Evolutionary conservation across 805 yeast species (phyloP).

Genomic region (Metschnikowia aberdeeniae): DNA sequence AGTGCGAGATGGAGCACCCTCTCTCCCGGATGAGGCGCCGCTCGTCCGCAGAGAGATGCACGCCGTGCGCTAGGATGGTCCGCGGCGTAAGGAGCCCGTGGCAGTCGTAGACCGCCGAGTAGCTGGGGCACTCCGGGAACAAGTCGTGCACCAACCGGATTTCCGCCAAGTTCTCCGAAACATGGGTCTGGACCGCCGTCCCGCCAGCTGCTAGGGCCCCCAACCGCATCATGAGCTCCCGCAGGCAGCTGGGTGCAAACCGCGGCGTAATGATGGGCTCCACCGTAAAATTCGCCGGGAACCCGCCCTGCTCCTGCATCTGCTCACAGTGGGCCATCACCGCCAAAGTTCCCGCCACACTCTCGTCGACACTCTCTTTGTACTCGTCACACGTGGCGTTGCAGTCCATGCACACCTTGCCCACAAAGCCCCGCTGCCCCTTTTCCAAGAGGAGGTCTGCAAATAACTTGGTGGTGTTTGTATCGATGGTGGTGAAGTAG

Average conservation of each 20-base stretch:
- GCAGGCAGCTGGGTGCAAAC: slow-evolving; percentile 85
- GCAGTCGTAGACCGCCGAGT: slow-evolving; percentile 73
- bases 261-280: slow-evolving; percentile 86
- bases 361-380: slow-evolving; percentile 57
- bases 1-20: slow-evolving; percentile 77
- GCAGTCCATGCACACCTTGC: slow-evolving; percentile 91
- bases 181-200: slow-evolving; percentile 82
- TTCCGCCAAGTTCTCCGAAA: slow-evolving; percentile 78
- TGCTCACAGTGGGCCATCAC: slow-evolving; percentile 54
- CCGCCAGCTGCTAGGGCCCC: slow-evolving; percentile 51
- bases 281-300: slow-evolving; percentile 30
- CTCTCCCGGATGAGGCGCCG: slow-evolving; percentile 49
- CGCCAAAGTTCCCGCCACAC: slow-evolving; percentile 47
- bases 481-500: slow-evolving; percentile 84
- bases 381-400: slow-evolving; percentile 62
- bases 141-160: slow-evolving; percentile 65
- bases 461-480: slow-evolving; percentile 64
- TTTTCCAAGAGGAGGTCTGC: slow-evolving; percentile 61
- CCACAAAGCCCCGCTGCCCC: slow-evolving; percentile 88
- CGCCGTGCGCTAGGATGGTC: slow-evolving; percentile 86
- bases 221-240: slow-evolving; percentile 55
- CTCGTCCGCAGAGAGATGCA: slow-evolving; percentile 69
- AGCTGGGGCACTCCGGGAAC: slow-evolving; percentile 67
- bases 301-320: slow-evolving; percentile 29
- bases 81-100: slow-evolving; percentile 55